A percentile compares a stretch with the other conserved stretches of the same genome.
Conservation (phyloP, 2,329 filamentous ascomycete genomes). For the Ceratocystis diversiconidia region DNA sequence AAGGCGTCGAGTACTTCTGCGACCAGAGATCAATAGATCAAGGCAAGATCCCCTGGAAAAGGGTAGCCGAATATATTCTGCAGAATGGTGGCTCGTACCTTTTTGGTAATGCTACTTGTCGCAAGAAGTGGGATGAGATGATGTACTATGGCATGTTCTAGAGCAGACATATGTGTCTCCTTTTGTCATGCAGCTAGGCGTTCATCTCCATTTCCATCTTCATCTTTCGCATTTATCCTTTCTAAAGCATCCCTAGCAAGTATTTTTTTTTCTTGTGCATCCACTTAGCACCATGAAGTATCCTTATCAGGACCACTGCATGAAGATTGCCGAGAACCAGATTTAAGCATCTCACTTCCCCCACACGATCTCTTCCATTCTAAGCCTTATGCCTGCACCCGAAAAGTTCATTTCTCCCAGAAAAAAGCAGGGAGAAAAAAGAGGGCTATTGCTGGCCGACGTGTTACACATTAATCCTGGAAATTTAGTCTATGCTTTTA, state of each 20-base stretch:
- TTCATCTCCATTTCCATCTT: not conserved
- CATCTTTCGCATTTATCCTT: too few species aligned
- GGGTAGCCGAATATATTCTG: conserved; percentile 39
- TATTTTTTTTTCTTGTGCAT: not conserved
- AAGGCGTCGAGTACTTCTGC: conserved; percentile 30
- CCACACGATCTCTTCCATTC: not conserved
- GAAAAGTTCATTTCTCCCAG: not conserved
- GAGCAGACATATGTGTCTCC: not conserved
- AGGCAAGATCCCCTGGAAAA: conserved; percentile 41
- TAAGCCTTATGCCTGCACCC: too few species aligned
- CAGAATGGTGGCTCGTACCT: conserved; percentile 40
- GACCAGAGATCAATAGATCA: conserved; percentile 22
- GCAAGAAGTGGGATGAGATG: conserved; percentile 42
- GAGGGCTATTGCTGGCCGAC: not conserved
- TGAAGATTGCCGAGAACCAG: not conserved
- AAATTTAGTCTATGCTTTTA: not conserved
- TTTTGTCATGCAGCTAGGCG: not conserved
- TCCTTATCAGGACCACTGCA: conserved; percentile 1
- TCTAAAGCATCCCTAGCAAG: not conserved
- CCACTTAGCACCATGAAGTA: not conserved
- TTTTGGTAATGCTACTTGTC: conserved; percentile 45
- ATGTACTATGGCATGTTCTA: conserved; percentile 18
- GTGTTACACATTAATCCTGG: not conserved
- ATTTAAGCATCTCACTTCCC: not conserved
- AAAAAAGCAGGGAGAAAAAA: not conserved